Conservation (phyloP, 129 eudicot species). For the Centella asiatica region DNA sequence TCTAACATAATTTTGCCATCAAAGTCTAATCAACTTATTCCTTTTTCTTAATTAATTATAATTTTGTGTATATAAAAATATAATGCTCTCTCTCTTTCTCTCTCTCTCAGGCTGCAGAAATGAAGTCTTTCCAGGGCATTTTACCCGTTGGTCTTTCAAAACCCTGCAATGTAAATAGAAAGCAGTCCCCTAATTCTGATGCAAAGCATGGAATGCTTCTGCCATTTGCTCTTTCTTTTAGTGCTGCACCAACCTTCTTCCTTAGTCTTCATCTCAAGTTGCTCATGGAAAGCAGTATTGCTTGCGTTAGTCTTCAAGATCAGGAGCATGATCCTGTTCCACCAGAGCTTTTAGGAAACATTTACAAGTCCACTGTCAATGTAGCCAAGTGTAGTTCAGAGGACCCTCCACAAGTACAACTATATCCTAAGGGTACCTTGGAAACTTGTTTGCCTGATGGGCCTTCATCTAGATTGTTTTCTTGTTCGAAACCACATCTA, state of each 20-base stretch:
- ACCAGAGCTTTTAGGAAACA: constrained; percentile 15
- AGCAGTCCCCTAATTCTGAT: constrained; percentile 23
- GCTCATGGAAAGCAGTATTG: constrained; percentile 58
- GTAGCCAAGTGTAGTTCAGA: constrained; percentile 19
- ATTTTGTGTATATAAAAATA: too few species aligned
- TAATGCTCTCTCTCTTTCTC: neutral
- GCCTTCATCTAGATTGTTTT: constrained; percentile 1
- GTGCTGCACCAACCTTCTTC: constrained; percentile 73
- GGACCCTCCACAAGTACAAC: constrained; percentile 21
- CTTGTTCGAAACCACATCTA: constrained; percentile 4
- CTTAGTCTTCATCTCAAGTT: constrained; percentile 63
- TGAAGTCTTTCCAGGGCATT: constrained; percentile 20
- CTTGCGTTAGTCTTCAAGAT: constrained; percentile 38
- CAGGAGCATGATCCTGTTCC: constrained; percentile 18
- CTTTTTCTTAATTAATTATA: too few species aligned
- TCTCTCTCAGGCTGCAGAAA: constrained; percentile 30
- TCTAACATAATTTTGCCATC: neutral
- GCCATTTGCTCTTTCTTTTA: constrained; percentile 57
- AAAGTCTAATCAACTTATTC: too few species aligned
- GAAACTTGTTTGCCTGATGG: constrained; percentile 5
- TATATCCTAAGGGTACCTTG: constrained; percentile 4
- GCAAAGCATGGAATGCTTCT: constrained; percentile 24
- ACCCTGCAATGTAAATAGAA: constrained; percentile 21
- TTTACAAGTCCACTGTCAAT: constrained; percentile 7
- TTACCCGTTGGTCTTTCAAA: constrained; percentile 30